phyloP scores from a whole-genome alignment of 805 yeast genomes.

The Nakazawaea ishiwadae region DNA sequence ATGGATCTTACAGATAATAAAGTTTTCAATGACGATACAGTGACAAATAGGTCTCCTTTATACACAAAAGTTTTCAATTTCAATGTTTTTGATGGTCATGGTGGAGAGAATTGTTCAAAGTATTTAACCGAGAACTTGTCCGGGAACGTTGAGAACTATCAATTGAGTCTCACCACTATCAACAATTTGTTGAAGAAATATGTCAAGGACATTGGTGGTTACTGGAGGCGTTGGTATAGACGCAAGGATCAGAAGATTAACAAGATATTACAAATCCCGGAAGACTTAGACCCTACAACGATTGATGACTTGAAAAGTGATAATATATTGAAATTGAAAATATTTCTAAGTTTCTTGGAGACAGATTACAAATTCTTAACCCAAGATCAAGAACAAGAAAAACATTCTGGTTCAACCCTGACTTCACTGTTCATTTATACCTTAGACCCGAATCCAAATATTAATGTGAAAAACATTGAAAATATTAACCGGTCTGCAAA shows the following conservation, averaged over 20 bases:
- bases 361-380: conserved; percentile 59
- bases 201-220: conserved; percentile 61
- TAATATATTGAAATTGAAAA: conserved; percentile 57
- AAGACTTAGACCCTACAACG: conserved; percentile 5
- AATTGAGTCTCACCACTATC: conserved; percentile 27
- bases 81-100: conserved; percentile 91
- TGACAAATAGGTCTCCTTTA: conserved; percentile 4
- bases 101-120: conserved; percentile 72
- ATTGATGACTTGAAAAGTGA: conserved; percentile 17
- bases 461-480: not conserved
- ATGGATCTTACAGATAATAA: conserved; percentile 17
- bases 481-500: conserved; percentile 1
- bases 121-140: conserved; percentile 54
- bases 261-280: conserved; percentile 8
- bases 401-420: conserved; percentile 31
- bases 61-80: conserved; percentile 52
- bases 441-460: conserved; percentile 27
- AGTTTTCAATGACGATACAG: conserved; percentile 14
- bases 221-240: conserved; percentile 77
- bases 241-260: conserved; percentile 28
- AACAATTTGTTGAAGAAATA: conserved; percentile 49
- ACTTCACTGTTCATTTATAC: conserved; percentile 28
- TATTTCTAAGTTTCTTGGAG: conserved; percentile 60
- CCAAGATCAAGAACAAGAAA: conserved; percentile 22
- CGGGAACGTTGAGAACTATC: conserved; percentile 43